Base-by-base conservation (phyloP, 176 grass and related monocot genomes). In the Thinopyrum elongatum region DNA sequence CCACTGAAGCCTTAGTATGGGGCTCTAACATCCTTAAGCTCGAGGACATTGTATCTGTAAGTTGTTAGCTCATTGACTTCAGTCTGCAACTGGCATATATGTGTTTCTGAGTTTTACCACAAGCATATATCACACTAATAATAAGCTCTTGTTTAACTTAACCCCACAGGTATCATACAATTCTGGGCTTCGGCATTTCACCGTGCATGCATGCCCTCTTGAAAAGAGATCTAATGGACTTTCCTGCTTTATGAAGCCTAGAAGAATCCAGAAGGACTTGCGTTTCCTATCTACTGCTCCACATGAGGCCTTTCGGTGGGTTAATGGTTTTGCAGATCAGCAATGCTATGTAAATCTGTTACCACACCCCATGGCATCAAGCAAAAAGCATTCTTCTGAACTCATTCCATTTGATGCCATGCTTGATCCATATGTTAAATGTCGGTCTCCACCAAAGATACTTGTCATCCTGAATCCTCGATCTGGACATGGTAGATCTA, bases 401-500 rank as follows among this genome's bases (percentile, higher is more conserved):
- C 86, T 92, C 68, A 73, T 94, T 44, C 64, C 84, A 68, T 92
- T 86, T 85, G 94, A 96, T 75, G 80, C 85, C 35, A 87, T 90
- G 85, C 89, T 94, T 90, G 92, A 96, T 91, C 92, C 97, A 80
- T 88, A 90, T 82, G 93, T 99, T 87, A 99, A 94, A 91, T 92
- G 92, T 86, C 95, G 92, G 78, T 94, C 90, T 89, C 90, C 88
- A 49, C 92, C 89, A 58, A 96, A 90, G 83, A 91, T 99, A 77
- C 94, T 99, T 92, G 92, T 99, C 71, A 93, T 99, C 82, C 79
- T 99, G 90, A 99, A 99, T 88, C 97, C 97, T 86, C 90, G 92
- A 67, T 99, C 94, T 80, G 97, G 97, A 61, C 97, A 96, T 74
- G 97, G 97, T 72, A 90, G 97, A 89, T 96, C 94, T 83, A 99